Conservation (phyloP, 2,329 filamentous ascomycete genomes). For the Leptographium procerum region DNA sequence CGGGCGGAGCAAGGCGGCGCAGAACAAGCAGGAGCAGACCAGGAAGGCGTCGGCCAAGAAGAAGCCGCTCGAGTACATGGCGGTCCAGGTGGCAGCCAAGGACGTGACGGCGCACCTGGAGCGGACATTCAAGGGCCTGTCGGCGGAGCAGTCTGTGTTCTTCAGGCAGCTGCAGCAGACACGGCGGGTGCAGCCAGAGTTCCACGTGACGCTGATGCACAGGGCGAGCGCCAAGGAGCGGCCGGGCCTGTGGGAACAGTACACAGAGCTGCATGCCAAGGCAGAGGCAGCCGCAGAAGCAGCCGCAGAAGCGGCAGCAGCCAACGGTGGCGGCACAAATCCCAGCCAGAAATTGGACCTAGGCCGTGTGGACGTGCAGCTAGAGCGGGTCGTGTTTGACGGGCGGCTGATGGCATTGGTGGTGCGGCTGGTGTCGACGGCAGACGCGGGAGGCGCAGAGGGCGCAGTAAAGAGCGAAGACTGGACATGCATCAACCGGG, state of each 20-base stretch:
- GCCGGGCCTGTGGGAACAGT: constrained; percentile 65
- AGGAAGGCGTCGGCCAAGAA: constrained; percentile 26
- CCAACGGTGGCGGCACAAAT: too few species aligned
- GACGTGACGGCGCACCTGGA: constrained; percentile 48
- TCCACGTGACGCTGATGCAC: constrained; percentile 93
- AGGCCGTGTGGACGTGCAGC: constrained; percentile 51
- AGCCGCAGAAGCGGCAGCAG: too few species aligned
- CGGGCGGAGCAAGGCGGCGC: constrained; percentile 26
- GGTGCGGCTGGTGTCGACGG: constrained; percentile 47
- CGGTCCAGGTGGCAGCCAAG: constrained; percentile 32
- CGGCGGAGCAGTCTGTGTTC: constrained; percentile 46
- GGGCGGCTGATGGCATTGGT: constrained; percentile 84
- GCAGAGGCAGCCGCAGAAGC: constrained; percentile 21
- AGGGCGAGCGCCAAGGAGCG: constrained; percentile 49
- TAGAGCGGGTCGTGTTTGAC: constrained; percentile 72
- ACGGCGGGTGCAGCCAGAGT: constrained; percentile 68
- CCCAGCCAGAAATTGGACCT: constrained; percentile 29
- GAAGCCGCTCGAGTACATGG: constrained; percentile 45
- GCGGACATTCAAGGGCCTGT: constrained; percentile 50
- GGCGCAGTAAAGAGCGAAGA: too few species aligned
- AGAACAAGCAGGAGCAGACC: constrained; percentile 20
- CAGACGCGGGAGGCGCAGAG: constrained; percentile 22
- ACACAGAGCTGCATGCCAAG: constrained; percentile 46
- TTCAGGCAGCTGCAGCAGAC: constrained; percentile 65
- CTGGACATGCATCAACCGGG: constrained; percentile 63